phyloP scores from a whole-genome alignment of 257 asterid species.

The Anisodus tanguticus region DNA sequence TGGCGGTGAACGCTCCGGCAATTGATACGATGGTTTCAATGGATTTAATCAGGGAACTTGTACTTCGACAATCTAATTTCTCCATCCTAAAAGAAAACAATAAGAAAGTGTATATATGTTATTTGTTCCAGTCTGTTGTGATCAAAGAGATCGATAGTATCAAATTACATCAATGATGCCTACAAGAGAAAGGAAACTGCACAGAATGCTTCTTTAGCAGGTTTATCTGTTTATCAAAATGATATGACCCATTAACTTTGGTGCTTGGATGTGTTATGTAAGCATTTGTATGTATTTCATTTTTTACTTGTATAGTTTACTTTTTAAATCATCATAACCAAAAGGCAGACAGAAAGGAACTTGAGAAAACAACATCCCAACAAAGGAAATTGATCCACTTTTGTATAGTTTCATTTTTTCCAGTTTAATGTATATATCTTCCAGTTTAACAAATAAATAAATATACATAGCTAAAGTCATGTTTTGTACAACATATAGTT shows the following conservation, averaged over 20 bases:
- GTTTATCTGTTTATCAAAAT: background rate
- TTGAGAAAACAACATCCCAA: background rate
- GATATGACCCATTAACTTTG: background rate
- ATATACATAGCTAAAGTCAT: background rate
- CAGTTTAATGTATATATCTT: background rate
- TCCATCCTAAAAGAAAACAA: slow-evolving; percentile 68
- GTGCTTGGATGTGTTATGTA: background rate
- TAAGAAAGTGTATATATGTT: slow-evolving; percentile 32
- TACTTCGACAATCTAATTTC: slow-evolving; percentile 55
- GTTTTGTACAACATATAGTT: background rate
- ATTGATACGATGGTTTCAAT: slow-evolving; percentile 78
- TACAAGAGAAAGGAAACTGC: background rate
- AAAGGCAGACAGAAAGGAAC: background rate
- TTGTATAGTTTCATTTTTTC: background rate
- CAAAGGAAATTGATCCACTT: background rate
- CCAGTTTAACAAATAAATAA: background rate
- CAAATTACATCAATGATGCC: background rate
- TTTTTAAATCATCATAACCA: background rate
- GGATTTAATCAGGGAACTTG: slow-evolving; percentile 68
- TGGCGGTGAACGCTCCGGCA: slow-evolving; percentile 77
- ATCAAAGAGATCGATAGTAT: background rate
- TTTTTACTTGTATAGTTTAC: background rate
- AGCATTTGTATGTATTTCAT: background rate
- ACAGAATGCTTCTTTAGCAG: background rate
- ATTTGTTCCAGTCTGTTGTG: slow-evolving; percentile 7